Base-by-base conservation (phyloP, 352 stramenopile genomes). In the Thalassiosira sp. region DNA sequence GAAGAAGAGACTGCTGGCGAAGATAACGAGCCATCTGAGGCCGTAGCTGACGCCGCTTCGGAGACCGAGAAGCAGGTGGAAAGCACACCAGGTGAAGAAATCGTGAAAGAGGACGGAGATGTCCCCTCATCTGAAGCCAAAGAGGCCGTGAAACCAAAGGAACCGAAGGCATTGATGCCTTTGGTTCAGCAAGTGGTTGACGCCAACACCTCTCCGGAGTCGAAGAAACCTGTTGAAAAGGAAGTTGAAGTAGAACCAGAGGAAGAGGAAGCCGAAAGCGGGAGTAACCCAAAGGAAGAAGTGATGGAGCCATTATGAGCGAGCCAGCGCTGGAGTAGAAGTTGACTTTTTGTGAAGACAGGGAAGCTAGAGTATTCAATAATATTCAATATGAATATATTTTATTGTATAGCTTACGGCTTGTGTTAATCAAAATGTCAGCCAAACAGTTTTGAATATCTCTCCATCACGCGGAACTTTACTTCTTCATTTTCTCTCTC, bases 401-500 rank as follows among this genome's bases (percentile, higher is more conserved):
- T n/a, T n/a, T n/a, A n/a, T n/a, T n/a, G n/a, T n/a, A n/a, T n/a
- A n/a, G n/a, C n/a, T n/a, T n/a, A n/a, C n/a, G n/a, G n/a, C n/a
- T n/a, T n/a, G n/a, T n/a, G n/a, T n/a, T n/a, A n/a, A n/a, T n/a
- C n/a, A n/a, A n/a, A n/a, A n/a, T n/a, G 46, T 67, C 42, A 67
- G 16, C 60, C 60, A 16, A 54, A 79, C 1, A 72, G 35, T 33
- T 46, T 49, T 43, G 28, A 16, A 67, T 80, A 80, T 13, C 63
- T 75, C 63, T 80, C 71, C 62, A 74, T 63, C n/a, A 80, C 46
- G 74, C 24, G 25, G 40, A 70, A 70, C 52, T 88, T 82, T 25
- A 90, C 79, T 16, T 86, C 63, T 54, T 72, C 58, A 70, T 89
- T 77, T 42, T 90, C 87, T 61, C 76, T 60, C 0, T 72, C 63